A percentile compares a stretch with the other conserved stretches of the same genome.
Conservation (phyloP, 176 grass and related monocot species). For the Avena sativa region DNA sequence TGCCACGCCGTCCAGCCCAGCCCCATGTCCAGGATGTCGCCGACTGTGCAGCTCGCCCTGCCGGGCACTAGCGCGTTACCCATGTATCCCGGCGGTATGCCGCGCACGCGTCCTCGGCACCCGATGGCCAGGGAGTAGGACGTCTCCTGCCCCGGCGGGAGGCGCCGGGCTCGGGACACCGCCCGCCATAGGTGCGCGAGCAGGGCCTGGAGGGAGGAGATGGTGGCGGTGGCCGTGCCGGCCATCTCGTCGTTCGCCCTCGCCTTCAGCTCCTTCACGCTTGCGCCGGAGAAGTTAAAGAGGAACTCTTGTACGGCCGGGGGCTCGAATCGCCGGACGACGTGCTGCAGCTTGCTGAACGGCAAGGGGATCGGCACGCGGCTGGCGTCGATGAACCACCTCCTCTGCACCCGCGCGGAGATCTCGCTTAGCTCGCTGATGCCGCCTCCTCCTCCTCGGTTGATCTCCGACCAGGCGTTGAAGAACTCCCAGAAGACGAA, state of each 20-base stretch:
- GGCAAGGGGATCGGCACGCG: constrained; percentile 32
- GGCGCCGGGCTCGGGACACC: constrained; percentile 37
- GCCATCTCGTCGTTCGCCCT: constrained; percentile 44
- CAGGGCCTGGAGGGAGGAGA: constrained; percentile 56
- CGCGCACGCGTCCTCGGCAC: constrained; percentile 17
- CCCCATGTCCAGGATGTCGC: background rate
- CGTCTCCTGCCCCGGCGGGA: constrained; percentile 19
- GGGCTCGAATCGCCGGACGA: background rate
- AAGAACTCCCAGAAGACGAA: background rate
- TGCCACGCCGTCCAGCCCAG: constrained; percentile 39
- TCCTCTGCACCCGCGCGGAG: constrained; percentile 2
- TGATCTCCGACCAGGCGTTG: constrained; percentile 29
- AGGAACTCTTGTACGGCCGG: constrained; percentile 19
- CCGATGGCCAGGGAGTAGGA: background rate
- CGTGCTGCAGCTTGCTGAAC: background rate
- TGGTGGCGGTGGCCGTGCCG: background rate
- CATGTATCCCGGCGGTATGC: constrained; percentile 39
- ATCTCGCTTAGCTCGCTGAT: background rate
- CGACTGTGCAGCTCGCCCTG: background rate
- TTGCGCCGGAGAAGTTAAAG: constrained; percentile 45
- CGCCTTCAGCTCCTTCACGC: constrained; percentile 31
- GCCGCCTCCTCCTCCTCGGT: background rate
- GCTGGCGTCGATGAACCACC: constrained; percentile 43
- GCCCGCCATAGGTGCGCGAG: constrained; percentile 42
- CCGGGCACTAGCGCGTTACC: constrained; percentile 37